Base-by-base conservation (phyloP, 2,329 filamentous ascomycete species). In the Aspergillus eucalypticola region DNA sequence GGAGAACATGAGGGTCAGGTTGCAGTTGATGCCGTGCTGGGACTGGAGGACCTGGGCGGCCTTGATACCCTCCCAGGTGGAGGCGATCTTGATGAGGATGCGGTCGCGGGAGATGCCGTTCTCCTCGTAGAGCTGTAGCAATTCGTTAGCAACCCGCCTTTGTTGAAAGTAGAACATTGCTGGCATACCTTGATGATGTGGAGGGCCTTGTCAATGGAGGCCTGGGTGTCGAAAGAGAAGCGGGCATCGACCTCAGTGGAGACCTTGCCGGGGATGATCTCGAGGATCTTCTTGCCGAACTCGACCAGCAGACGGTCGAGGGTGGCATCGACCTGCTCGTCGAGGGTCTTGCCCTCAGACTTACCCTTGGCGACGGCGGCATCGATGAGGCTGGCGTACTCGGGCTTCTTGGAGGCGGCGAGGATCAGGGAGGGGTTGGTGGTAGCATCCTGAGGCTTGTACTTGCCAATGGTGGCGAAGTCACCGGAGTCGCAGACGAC, bases 391-490 rank as follows among this genome's bases (percentile, higher is more conserved):
- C 89, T 89, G 75, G 91, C 92, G 80, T 98, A 98, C 81, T 97
- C 93, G 78, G 91, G 76, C 88, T 98, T 98, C 87, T 99, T 98
- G 77, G 95, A 93, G 67, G 95, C 95, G 70, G 93, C 94, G 77
- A 99, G 90, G 81, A 99, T 98, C 78, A 99, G 86, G 66, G 95
- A 98, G 62, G 95, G 95, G 88, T 99, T 99, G 84, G 95, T 99
- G 79, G 95, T 99, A 76, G 95, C 95, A 91, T 99, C 95, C 86
- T 99, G 93, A 68, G 95, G 95, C 88, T 96, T 96, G 89, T 99
- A 99, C 86, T 98, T 97, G 85, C 86, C 93, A 80, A 99, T 99
- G 80, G 93, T 89, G 74, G 86, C 87, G 81, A 91, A 91, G 83
- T 92, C 89, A 84, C 88, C 95, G 81, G 94, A 96, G 84, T 98